Evolutionary conservation across 2,329 filamentous ascomycete species (phyloP).

Genomic region (Neodidymelliopsis sp.): DNA sequence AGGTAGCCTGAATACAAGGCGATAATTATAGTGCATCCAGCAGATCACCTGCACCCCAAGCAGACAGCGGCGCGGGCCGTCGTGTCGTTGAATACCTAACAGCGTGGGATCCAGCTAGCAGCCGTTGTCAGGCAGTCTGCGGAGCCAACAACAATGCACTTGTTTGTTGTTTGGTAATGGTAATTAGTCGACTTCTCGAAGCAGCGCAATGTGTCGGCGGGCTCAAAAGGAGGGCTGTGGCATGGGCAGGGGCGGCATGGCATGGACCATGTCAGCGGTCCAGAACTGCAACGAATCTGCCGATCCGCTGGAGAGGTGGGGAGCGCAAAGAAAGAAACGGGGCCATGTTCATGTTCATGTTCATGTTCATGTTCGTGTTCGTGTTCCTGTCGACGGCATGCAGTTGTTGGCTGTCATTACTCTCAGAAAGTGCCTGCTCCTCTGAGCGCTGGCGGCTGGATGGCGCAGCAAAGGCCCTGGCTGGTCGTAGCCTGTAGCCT

Average conservation of each 20-base stretch:
- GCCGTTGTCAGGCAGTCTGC: conserved; percentile 14
- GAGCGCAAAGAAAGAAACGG: conserved; percentile 2
- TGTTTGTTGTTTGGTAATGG: not conserved
- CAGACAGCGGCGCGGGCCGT: conserved; percentile 30
- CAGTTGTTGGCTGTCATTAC: conserved; percentile 9
- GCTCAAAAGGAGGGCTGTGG: not conserved
- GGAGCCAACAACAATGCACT: not conserved
- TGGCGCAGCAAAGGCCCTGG: too few relatives aligned
- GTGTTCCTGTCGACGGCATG: conserved; percentile 14
- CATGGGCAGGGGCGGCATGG: conserved; percentile 5
- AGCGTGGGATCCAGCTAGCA: conserved; percentile 6
- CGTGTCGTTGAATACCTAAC: not conserved
- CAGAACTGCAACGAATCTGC: conserved; percentile 1
- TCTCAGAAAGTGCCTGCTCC: not conserved
- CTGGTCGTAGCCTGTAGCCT: too few relatives aligned
- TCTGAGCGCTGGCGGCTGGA: too few relatives aligned
- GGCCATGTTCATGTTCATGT: not conserved
- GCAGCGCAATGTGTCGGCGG: conserved; percentile 7
- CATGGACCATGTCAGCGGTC: conserved; percentile 2
- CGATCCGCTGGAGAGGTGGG: conserved; percentile 10
- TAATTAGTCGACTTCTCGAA: conserved; percentile 2
- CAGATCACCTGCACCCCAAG: conserved; percentile 2
- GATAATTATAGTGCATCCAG: conserved; percentile 1
- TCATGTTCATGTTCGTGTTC: not conserved
- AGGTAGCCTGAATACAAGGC: not conserved